Percentiles rank a stretch among this genome's conserved stretches.
phyloP scores from a whole-genome alignment of 2,329 filamentous ascomycete species.

The Colletotrichum destructivum region DNA sequence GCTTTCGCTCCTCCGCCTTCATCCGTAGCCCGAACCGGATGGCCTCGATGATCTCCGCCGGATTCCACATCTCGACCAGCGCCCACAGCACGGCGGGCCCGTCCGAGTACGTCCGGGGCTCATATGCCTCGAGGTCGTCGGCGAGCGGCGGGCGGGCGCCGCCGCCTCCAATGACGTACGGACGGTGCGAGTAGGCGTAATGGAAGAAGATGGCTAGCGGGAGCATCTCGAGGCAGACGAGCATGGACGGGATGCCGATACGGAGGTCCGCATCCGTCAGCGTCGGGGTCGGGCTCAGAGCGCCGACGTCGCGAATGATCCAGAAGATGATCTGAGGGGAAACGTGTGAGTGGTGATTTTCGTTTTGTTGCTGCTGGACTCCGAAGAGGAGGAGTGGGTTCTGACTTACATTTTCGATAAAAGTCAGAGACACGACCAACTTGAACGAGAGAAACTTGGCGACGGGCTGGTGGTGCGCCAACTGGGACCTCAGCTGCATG shows the following conservation, averaged over 20 bases:
- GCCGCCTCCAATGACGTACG: conserved; percentile 44
- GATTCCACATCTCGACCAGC: conserved; percentile 33
- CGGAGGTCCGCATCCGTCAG: conserved; percentile 46
- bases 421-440: conserved; percentile 47
- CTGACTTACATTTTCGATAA: conserved; percentile 40
- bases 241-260: conserved; percentile 45
- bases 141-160: conserved; percentile 30
- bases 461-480: conserved; percentile 45
- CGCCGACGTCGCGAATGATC: conserved; percentile 44
- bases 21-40: conserved; percentile 30
- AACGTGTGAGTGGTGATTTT: background rate
- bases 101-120: conserved; percentile 45
- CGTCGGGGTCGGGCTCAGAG: conserved; percentile 42
- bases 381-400: no score
- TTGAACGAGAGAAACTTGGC: conserved; percentile 48
- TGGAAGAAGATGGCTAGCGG: conserved; percentile 46
- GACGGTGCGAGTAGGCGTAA: conserved; percentile 45
- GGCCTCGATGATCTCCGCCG: conserved; percentile 32
- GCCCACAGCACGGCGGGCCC: conserved; percentile 44
- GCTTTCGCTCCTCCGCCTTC: conserved; percentile 34
- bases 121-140: conserved; percentile 30
- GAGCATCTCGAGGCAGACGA: conserved; percentile 48
- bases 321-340: conserved; percentile 45
- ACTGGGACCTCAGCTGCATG: conserved; percentile 39
- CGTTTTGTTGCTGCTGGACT: no score